Conservation (phyloP, 345 rosid species). For the Eucalyptus curtisii region DNA sequence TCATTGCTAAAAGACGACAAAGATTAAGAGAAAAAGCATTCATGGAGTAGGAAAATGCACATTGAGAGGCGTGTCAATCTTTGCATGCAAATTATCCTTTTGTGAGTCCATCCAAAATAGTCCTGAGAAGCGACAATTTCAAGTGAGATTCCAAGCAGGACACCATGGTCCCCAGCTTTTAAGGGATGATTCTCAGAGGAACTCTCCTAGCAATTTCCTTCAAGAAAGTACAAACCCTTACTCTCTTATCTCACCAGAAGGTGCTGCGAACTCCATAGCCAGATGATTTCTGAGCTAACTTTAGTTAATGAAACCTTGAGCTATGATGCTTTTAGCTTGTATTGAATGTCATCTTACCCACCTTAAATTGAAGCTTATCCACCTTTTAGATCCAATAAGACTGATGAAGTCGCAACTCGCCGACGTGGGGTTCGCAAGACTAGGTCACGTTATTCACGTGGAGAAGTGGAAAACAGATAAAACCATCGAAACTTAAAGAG, state of each 20-base stretch:
- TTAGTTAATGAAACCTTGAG: not conserved
- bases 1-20: not conserved
- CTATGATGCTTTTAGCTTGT: not conserved
- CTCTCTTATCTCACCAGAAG: not conserved
- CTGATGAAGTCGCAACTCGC: not conserved
- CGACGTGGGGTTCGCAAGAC: not conserved
- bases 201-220: not conserved
- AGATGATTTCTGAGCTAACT: not conserved
- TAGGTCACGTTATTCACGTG: not conserved
- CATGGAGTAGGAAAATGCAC: not conserved
- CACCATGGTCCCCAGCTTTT: not conserved
- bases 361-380: not conserved
- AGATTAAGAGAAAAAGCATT: not conserved
- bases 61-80: not conserved
- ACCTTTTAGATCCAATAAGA: not conserved
- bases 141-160: not conserved
- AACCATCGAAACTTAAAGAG: not conserved
- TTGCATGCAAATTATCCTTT: not conserved
- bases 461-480: not conserved
- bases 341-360: not conserved
- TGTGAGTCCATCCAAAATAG: not conserved
- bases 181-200: not conserved
- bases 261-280: not conserved
- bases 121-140: not conserved
- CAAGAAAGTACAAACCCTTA: not conserved